phyloP scores from a whole-genome alignment of 306 rosid species.

The Acacia acuminata region DNA sequence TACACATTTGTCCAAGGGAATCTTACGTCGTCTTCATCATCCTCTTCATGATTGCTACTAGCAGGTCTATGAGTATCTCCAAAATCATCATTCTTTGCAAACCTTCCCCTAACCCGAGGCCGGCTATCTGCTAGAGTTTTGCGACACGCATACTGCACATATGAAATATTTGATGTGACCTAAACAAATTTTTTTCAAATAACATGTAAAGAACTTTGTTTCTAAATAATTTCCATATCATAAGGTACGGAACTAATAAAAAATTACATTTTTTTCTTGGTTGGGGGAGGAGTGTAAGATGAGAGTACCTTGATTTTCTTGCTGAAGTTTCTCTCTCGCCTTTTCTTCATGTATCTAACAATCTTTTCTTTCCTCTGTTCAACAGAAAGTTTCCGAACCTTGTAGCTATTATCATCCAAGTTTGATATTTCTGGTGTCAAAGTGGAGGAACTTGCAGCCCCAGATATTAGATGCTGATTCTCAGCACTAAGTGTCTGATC shows the following conservation, averaged over 20 bases:
- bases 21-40: constrained; percentile 82
- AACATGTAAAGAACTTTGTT: not conserved
- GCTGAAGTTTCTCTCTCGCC: constrained; percentile 95
- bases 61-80: constrained; percentile 66
- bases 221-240: not conserved
- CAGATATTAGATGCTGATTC: constrained; percentile 65
- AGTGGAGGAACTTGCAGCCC: constrained; percentile 59
- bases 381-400: constrained; percentile 87
- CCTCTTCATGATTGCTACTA: constrained; percentile 75
- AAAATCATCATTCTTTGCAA: constrained; percentile 92
- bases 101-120: constrained; percentile 96
- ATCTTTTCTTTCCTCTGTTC: constrained; percentile 97
- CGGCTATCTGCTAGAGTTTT: constrained; percentile 95
- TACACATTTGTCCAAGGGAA: constrained; percentile 8
- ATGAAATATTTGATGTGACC: not conserved
- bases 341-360: constrained; percentile 94
- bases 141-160: constrained; percentile 90
- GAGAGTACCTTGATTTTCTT: constrained; percentile 88
- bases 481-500: constrained; percentile 65
- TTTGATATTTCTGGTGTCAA: constrained; percentile 76
- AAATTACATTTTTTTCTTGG: not conserved
- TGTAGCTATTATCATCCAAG: constrained; percentile 74
- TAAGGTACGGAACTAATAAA: not conserved
- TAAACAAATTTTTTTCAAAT: not conserved
- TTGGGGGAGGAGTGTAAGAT: not conserved